A percentile compares a stretch with the other conserved stretches of the same genome.
These are phyloP conservation scores for Rhexocercosporidium sp. DNA, from an alignment of 2,329 filamentous ascomycete genomes.

Conservation along the genomic window DNA sequence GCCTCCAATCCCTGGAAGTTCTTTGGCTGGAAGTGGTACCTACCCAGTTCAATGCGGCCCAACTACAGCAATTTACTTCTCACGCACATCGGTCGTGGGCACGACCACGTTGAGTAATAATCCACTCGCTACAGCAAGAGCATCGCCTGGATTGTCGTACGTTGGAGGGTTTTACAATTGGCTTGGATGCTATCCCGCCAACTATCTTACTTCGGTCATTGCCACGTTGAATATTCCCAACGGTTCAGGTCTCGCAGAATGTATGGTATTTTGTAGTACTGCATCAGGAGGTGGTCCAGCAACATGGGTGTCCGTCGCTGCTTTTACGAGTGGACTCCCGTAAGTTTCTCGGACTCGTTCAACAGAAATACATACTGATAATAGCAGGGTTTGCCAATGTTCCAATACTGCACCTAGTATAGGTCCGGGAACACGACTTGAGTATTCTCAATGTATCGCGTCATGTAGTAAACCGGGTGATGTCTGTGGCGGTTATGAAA, in stretches of 20 bases:
- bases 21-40: neutral
- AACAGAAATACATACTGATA: neutral
- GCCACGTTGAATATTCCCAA: neutral
- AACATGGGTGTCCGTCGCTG: neutral
- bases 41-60: neutral
- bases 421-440: neutral
- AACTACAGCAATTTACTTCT: neutral
- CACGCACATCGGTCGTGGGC: neutral
- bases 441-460: neutral
- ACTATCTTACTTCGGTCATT: neutral
- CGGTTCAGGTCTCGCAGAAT: neutral
- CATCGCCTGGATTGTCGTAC: neutral
- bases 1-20: conserved; percentile 12
- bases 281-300: neutral
- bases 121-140: neutral
- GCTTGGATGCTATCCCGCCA: neutral
- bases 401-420: neutral
- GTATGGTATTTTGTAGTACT: neutral
- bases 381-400: neutral
- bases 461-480: neutral
- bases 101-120: neutral
- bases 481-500: neutral
- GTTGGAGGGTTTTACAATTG: neutral
- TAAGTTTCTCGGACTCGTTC: neutral
- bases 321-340: neutral